These are phyloP conservation scores for Entomortierella chlamydospora DNA, from an alignment of 192 early-diverging fungal genomes.

Conservation along the genomic window DNA sequence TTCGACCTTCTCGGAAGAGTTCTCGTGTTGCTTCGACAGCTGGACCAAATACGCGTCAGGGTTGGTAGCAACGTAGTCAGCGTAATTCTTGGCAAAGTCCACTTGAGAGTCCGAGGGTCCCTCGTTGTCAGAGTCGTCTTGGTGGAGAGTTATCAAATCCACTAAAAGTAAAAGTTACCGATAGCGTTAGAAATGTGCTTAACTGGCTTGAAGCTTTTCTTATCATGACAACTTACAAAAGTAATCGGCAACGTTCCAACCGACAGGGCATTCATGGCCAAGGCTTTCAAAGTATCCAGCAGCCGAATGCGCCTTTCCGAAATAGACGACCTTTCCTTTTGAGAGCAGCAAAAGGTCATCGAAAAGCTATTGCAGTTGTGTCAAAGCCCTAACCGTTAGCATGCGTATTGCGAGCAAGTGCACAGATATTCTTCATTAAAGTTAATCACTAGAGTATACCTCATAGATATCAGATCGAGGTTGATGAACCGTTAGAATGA, in stretches of 20 bases:
- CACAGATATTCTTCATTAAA: not conserved
- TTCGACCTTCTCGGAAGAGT: conserved; percentile 24
- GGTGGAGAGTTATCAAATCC: conserved; percentile 29
- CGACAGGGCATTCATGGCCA: conserved; percentile 88
- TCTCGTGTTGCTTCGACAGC: conserved; percentile 20
- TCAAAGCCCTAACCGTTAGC: not conserved
- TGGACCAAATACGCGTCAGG: conserved; percentile 29
- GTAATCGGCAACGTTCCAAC: conserved; percentile 95
- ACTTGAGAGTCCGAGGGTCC: not conserved
- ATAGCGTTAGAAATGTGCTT: too few species aligned
- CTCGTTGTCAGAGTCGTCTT: conserved; percentile 9
- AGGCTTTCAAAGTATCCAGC: conserved; percentile 83
- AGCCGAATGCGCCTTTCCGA: conserved; percentile 70
- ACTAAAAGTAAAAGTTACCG: too few species aligned
- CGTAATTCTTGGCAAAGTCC: conserved; percentile 35
- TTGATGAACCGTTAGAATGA: conserved; percentile 96
- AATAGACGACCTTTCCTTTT: conserved; percentile 77
- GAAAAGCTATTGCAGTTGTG: conserved; percentile 54
- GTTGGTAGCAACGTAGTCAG: conserved; percentile 18
- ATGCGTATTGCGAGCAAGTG: not conserved
- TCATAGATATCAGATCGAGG: conserved; percentile 87
- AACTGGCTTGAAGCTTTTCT: too few species aligned
- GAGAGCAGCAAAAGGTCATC: conserved; percentile 77
- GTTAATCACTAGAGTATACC: not conserved
- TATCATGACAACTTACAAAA: conserved; percentile 68